Base-by-base conservation (phyloP, 2,329 filamentous ascomycete genomes). In the Penicillium paneum region DNA sequence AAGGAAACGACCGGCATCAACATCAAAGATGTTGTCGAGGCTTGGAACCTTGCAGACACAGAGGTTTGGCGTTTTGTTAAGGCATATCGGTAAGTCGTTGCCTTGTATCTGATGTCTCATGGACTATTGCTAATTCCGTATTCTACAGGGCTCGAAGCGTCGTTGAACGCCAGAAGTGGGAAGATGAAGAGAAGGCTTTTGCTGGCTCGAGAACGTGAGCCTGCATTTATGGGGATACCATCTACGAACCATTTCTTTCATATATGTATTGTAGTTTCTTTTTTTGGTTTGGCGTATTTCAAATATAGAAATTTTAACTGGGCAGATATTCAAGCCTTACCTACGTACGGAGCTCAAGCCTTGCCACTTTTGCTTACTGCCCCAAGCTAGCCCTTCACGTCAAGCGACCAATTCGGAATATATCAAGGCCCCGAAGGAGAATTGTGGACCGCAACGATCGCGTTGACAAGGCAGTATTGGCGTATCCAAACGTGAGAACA, bases 61-160 rank as follows among this genome's bases (percentile, higher is more conserved):
- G 84, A 87, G 67, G 78, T 80, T 8, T 87, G 84, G 84, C 80
- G 80, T 57, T 87, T 87, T 66, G 79, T 83, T 24, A 74, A 82
- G 51, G 83, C 84, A 6, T 86, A 77, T 63, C 77, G 72, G 74
- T 76, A 55, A 55, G 66, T 69, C 12, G 21, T 40, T n/a, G 5
- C 17, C 40, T 41, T 51, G 11, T 13, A 17, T 58, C 17, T 54
- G n/a, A 42, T 32, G 7, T 41, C n/a, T 49, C 34, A 10, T n/a
- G 24, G 32, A 41, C 11, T 49, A 54, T 42, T 45, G 11, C 41
- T 60, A 54, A 58, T 29, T 45, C 13, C 4, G 6, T 28, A 19
- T 38, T n/a, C 32, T 31, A 39, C 40, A 76, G 79, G 43, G 84
- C 83, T 29, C 72, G 83, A 59, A 75, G 79, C 52, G 69, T 79